phyloP scores from a whole-genome alignment of 2,329 filamentous ascomycete species.

The Gaeumannomyces tritici region DNA sequence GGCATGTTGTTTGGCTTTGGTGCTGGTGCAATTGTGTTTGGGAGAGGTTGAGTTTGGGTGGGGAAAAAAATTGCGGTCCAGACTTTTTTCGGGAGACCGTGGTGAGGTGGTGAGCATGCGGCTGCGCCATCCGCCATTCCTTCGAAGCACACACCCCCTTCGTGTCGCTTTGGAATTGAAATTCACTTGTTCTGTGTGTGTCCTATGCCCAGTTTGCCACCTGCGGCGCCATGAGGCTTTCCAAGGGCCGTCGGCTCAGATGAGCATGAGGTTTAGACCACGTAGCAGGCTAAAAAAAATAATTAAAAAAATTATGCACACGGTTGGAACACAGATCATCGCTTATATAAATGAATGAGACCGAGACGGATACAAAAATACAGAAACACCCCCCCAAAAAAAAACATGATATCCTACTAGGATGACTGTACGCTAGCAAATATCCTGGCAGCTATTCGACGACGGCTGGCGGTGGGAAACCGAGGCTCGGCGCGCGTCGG shows the following conservation, averaged over 20 bases:
- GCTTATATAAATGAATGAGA: not conserved
- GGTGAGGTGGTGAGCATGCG: not conserved
- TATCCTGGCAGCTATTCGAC: too few species aligned
- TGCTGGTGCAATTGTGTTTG: too few species aligned
- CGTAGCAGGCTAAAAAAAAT: not conserved
- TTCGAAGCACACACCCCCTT: not conserved
- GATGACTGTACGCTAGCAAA: too few species aligned
- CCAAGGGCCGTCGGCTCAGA: too few species aligned
- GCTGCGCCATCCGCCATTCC: not conserved
- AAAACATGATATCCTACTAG: too few species aligned
- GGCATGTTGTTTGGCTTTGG: too few species aligned
- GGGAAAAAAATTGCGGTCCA: too few species aligned
- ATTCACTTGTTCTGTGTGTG: not conserved
- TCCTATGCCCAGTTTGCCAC: not conserved
- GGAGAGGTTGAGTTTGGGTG: too few species aligned
- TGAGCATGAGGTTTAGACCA: not conserved
- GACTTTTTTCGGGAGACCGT: too few species aligned
- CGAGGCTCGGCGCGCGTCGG: not conserved
- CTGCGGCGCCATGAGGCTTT: not conserved
- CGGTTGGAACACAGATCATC: not conserved
- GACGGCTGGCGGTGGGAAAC: not conserved
- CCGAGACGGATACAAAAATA: too few species aligned
- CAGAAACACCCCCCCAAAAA: too few species aligned
- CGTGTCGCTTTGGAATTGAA: not conserved
- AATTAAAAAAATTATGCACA: not conserved